phyloP scores from a whole-genome alignment of 495 filamentous ascomycete species.

The Daldinia loculata region DNA sequence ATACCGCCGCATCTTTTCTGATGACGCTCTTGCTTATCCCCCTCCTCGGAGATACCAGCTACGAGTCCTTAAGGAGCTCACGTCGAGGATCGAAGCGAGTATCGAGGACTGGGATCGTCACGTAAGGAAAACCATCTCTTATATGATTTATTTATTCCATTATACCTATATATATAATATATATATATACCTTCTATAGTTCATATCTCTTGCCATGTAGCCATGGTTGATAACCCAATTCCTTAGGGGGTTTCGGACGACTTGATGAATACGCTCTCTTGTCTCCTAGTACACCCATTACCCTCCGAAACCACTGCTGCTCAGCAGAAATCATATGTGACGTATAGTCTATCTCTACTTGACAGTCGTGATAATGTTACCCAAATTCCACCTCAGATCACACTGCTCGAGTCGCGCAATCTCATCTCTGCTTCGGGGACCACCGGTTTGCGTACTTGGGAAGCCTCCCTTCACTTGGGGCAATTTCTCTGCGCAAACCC shows the following conservation, averaged over 20 bases:
- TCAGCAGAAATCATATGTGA: conserved; percentile 80
- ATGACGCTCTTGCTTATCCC: conserved; percentile 54
- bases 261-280: conserved; percentile 68
- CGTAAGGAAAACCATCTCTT: conserved; percentile 63
- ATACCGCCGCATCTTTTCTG: conserved; percentile 70
- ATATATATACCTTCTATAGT: no score
- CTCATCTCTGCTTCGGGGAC: conserved; percentile 79
- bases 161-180: no score
- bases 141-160: neutral
- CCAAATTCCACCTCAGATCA: conserved; percentile 48
- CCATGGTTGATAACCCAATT: conserved; percentile 34
- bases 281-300: conserved; percentile 65
- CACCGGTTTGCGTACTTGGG: conserved; percentile 92
- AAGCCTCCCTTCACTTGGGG: conserved; percentile 86
- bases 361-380: conserved; percentile 3
- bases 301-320: conserved; percentile 67
- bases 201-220: conserved; percentile 23
- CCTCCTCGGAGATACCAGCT: conserved; percentile 74
- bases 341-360: conserved; percentile 66
- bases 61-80: conserved; percentile 75
- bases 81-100: conserved; percentile 69
- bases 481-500: conserved; percentile 66
- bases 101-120: conserved; percentile 82
- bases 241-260: conserved; percentile 77
- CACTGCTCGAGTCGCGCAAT: conserved; percentile 74